Conservation (phyloP, 2,329 filamentous ascomycete species). For the Blumeriella jaapii region DNA sequence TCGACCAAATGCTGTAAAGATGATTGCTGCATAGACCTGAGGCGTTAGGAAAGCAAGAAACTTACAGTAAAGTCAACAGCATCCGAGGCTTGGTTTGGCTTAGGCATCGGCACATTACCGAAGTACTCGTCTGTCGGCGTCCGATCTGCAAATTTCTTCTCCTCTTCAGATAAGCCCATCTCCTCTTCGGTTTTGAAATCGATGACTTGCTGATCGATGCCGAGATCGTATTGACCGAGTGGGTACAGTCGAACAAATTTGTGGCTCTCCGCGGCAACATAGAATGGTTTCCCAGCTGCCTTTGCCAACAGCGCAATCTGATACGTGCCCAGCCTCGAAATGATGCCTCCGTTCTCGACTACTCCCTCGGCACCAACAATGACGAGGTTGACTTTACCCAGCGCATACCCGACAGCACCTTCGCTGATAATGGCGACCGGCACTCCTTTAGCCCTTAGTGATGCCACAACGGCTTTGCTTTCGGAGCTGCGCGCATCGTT, state of each 20-base stretch:
- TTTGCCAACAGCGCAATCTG: slow-evolving; percentile 78
- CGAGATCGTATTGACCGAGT: slow-evolving; percentile 68
- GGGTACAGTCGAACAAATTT: slow-evolving; percentile 90
- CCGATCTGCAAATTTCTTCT: slow-evolving; percentile 14
- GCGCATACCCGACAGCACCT: slow-evolving; percentile 65
- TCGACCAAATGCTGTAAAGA: no score
- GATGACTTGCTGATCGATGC: slow-evolving; percentile 66
- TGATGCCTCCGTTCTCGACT: slow-evolving; percentile 86
- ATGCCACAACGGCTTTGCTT: slow-evolving; percentile 57
- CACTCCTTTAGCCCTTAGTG: slow-evolving; percentile 62
- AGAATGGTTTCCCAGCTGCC: slow-evolving; percentile 58
- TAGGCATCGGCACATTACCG: slow-evolving; percentile 12
- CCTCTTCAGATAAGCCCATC: slow-evolving; percentile 30
- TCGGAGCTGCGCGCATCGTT: slow-evolving; percentile 45
- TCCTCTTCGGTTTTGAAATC: slow-evolving; percentile 54
- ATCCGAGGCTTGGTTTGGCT: slow-evolving; percentile 27
- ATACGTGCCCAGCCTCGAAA: slow-evolving; percentile 75
- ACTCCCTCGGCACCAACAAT: slow-evolving; percentile 72
- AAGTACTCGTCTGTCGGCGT: slow-evolving; percentile 22
- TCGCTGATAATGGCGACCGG: slow-evolving; percentile 73
- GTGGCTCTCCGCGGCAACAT: slow-evolving; percentile 88
- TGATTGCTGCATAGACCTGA: no score
- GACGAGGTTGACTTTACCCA: slow-evolving; percentile 60
- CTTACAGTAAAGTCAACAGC: slow-evolving; percentile 62
- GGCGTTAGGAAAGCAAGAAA: not conserved